phyloP scores from a whole-genome alignment of 257 asterid species.

The Ballota nigra region DNA sequence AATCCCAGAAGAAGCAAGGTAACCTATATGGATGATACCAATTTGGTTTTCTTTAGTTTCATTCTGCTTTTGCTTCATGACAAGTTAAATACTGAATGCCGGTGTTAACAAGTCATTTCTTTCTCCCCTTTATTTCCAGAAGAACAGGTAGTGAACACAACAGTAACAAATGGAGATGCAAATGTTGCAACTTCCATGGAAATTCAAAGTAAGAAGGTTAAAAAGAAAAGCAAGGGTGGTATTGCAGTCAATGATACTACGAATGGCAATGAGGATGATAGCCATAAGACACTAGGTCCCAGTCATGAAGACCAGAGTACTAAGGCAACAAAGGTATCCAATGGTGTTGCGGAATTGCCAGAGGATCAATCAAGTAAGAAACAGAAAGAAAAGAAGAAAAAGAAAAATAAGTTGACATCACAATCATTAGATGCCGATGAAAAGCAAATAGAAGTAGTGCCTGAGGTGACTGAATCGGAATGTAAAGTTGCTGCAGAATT shows the following conservation, averaged over 20 bases:
- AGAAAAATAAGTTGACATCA: slow-evolving; percentile 33
- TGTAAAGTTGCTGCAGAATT: slow-evolving; percentile 13
- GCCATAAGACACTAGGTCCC: background rate
- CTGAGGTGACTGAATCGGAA: slow-evolving; percentile 23
- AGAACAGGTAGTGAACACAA: slow-evolving; percentile 9
- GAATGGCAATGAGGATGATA: slow-evolving; percentile 23
- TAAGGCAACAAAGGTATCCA: slow-evolving; percentile 25
- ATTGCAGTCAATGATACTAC: slow-evolving; percentile 12
- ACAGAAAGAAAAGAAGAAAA: slow-evolving; percentile 46
- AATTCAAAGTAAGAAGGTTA: slow-evolving; percentile 41
- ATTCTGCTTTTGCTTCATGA: background rate
- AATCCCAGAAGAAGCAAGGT: slow-evolving; percentile 45
- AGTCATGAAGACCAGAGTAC: slow-evolving; percentile 12
- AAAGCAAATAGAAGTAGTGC: slow-evolving; percentile 24
- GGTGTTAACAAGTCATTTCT: background rate
- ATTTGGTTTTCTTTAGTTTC: slow-evolving; percentile 1
- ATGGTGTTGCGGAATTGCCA: slow-evolving; percentile 27
- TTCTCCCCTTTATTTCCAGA: slow-evolving; percentile 22
- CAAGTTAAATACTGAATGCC: background rate
- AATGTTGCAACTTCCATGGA: slow-evolving; percentile 29
- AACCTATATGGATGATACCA: background rate
- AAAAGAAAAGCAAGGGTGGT: slow-evolving; percentile 42
- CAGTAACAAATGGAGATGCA: slow-evolving; percentile 29
- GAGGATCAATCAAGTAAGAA: slow-evolving; percentile 33
- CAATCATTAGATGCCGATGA: slow-evolving; percentile 24